Evolutionary conservation across 768 basidiomycete species (phyloP), one percentile per base, ranked within the genome.

Genomic region (Ramaria rubella): DNA sequence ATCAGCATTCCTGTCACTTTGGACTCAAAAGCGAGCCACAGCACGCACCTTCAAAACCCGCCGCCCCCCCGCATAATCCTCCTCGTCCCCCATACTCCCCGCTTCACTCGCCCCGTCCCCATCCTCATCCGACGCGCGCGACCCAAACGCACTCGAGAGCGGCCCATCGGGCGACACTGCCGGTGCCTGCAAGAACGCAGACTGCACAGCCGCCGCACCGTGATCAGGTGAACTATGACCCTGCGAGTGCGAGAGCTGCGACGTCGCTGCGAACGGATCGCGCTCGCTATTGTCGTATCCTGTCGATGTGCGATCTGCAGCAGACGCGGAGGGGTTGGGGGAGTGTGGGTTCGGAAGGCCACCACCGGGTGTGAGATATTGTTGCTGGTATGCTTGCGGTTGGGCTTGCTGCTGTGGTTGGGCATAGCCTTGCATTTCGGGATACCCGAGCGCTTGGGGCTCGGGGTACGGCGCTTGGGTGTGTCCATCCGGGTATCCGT

Each of bases 41-140:
- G 7, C 3, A 49, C 55, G 2, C 46, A 56, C 55, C 55, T 45
- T 56, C 29, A 56, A 48, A 12, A 56, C 44, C 26, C 55, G 27
- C 45, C 55, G 33, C 1, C 38, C 29, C 17, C 55, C 49, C 5
- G 26, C 26, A 34, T 51, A 30, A 14, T 51, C 44, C 17, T 56
- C 43, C 21, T 48, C 44, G 14, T 56, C 52, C 15, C 11, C 55
- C 12, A 56, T 23, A 46, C 55, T 56, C 17, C 55, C 55, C 21
- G 43, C 31, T 5, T 34, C 26, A 6, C 55, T 21, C 14, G 14
- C 21, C 7, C 30, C 44, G 31, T 34, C 11, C 6, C 3, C 6
- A 48, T 24, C 46, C 12, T 51, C 49, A 2, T 51, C 49, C 49
- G 17, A 49, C 30, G n/a, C 29, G 27, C 46, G 6, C 40, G 17